Percentiles rank a stretch among this genome's conserved stretches.
These are phyloP conservation scores for Trichoderma oligosporum DNA, from an alignment of 2,329 filamentous ascomycete genomes.

Conservation along the genomic window DNA sequence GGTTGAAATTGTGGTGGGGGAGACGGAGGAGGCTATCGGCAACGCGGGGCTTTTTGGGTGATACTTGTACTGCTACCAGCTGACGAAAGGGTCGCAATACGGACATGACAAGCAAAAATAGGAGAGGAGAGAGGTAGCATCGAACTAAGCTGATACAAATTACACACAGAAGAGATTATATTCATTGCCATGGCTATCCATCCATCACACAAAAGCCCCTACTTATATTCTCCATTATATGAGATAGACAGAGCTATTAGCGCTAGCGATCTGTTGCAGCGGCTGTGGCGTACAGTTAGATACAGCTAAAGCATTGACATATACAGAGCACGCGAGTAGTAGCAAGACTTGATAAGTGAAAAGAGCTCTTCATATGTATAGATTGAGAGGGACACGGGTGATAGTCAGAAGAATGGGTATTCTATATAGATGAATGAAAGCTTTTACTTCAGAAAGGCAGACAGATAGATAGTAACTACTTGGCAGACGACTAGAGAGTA, in stretches of 20 bases:
- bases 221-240: not conserved
- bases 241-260: not conserved
- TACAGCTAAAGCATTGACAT: not conserved
- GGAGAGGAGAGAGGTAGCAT: not conserved
- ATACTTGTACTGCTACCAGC: not conserved
- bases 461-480: too few species aligned
- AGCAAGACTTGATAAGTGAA: too few species aligned
- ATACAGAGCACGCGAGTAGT: not conserved
- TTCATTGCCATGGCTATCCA: not conserved
- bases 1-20: slow-evolving; percentile 14
- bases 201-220: too few species aligned
- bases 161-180: too few species aligned
- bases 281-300: not conserved
- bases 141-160: too few species aligned
- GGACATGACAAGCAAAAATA: not conserved
- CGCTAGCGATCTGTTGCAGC: not conserved
- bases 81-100: slow-evolving; percentile 1
- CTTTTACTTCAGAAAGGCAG: too few species aligned
- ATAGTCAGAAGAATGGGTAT: too few species aligned
- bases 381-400: too few species aligned
- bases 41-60: slow-evolving; percentile 13
- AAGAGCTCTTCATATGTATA: too few species aligned
- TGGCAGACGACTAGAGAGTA: too few species aligned
- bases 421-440: too few species aligned
- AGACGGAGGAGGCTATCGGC: not conserved